phyloP scores from a whole-genome alignment of 768 basidiomycete species.

The Imleria badia region DNA sequence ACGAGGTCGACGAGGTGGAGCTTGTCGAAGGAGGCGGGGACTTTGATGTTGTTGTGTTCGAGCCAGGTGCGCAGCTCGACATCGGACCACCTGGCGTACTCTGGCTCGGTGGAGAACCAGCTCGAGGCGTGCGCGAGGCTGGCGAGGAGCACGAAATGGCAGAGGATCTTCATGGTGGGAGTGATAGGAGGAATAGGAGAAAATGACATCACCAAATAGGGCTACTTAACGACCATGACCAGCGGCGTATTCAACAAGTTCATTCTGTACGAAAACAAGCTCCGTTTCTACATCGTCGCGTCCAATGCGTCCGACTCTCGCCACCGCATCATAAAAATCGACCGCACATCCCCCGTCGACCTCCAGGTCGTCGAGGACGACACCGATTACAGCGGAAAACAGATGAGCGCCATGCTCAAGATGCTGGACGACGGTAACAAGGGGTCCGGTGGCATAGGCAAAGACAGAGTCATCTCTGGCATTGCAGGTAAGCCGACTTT shows the following conservation, averaged over 20 bases:
- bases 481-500: conserved; percentile 58
- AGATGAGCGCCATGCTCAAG: conserved; percentile 88
- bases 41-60: conserved; percentile 57
- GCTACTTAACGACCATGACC: neutral
- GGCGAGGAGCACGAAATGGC: conserved; percentile 32
- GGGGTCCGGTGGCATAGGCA: conserved; percentile 82
- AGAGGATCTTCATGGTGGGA: conserved; percentile 12
- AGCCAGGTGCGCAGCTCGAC: conserved; percentile 69
- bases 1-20: conserved; percentile 49
- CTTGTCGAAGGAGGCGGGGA: conserved; percentile 46
- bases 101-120: conserved; percentile 49
- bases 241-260: conserved; percentile 65
- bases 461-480: conserved; percentile 75
- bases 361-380: conserved; percentile 84
- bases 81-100: conserved; percentile 57
- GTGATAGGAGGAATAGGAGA: neutral
- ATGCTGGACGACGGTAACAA: conserved; percentile 97
- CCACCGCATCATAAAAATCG: conserved; percentile 91
- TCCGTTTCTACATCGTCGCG: conserved; percentile 89
- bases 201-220: conserved; percentile 29
- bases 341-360: conserved; percentile 77
- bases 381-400: conserved; percentile 81
- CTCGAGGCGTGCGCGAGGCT: conserved; percentile 43
- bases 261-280: conserved; percentile 89
- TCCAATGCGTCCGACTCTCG: conserved; percentile 86